These are phyloP conservation scores for Trichophyton verrucosum DNA, from an alignment of 2,329 filamentous ascomycete genomes.

Conservation along the genomic window DNA sequence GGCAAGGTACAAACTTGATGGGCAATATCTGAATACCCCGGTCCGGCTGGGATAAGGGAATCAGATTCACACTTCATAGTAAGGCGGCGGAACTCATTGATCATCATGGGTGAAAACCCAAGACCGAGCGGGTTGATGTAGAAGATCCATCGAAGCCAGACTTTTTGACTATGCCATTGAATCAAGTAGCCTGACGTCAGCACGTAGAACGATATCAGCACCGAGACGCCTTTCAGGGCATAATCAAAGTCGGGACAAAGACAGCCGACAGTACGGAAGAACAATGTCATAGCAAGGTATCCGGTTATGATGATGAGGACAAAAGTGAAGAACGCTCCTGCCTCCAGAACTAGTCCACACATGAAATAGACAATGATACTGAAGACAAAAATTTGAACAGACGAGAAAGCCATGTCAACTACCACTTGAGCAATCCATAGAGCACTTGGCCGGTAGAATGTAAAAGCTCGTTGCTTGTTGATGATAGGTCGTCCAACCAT, in stretches of 20 bases:
- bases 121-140: conserved; percentile 71
- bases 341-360: conserved; percentile 62
- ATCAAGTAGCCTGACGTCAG: conserved; percentile 36
- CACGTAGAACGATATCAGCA: conserved; percentile 57
- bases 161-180: conserved; percentile 38
- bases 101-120: conserved; percentile 66
- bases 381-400: conserved; percentile 61
- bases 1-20: conserved; percentile 52
- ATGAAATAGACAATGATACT: conserved; percentile 79
- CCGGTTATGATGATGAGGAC: conserved; percentile 65
- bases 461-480: conserved; percentile 77
- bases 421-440: conserved; percentile 65
- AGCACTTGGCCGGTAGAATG: conserved; percentile 80
- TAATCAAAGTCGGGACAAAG: conserved; percentile 68
- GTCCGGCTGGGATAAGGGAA: conserved; percentile 32
- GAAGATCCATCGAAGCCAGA: conserved; percentile 74
- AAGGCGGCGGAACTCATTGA: conserved; percentile 65
- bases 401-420: conserved; percentile 71
- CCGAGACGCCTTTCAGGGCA: conserved; percentile 68
- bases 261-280: conserved; percentile 72
- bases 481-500: conserved; percentile 86
- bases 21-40: conserved; percentile 25
- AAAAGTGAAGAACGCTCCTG: conserved; percentile 76
- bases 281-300: conserved; percentile 70
- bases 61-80: conserved; percentile 41